A percentile compares a stretch with the other conserved stretches of the same genome.
phyloP scores from a whole-genome alignment of 1,284 basidiomycete genomes.

The Sphagnurus paluster region DNA sequence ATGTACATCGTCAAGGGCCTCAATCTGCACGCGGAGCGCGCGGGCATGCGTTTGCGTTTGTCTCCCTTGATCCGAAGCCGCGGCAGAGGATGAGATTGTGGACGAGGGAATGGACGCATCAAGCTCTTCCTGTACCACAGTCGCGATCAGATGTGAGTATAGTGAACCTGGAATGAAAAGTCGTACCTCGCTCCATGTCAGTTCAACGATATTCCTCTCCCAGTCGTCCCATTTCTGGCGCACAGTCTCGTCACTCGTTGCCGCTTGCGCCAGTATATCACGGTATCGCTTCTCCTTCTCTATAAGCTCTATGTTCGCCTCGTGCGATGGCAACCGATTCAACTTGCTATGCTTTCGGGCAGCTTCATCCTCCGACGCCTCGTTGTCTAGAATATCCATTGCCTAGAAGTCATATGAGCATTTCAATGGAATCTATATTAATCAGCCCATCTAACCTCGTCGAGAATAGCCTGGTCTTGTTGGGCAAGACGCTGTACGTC shows the following conservation, averaged over 20 bases:
- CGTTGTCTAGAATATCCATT: slow-evolving; percentile 85
- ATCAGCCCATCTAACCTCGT: slow-evolving; percentile 61
- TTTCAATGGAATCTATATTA: too few species aligned
- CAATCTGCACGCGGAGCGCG: slow-evolving; percentile 74
- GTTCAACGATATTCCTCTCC: slow-evolving; percentile 70
- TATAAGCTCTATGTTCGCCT: slow-evolving; percentile 76
- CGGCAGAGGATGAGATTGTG: slow-evolving; percentile 40
- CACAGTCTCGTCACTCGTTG: slow-evolving; percentile 74
- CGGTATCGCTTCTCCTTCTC: slow-evolving; percentile 74
- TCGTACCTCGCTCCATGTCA: slow-evolving; percentile 74
- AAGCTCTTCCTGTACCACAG: slow-evolving; percentile 63
- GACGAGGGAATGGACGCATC: slow-evolving; percentile 70
- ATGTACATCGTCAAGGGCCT: slow-evolving; percentile 78
- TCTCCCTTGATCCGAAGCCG: slow-evolving; percentile 35
- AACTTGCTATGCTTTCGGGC: slow-evolving; percentile 50
- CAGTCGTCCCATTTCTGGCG: slow-evolving; percentile 86
- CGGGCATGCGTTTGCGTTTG: slow-evolving; percentile 67
- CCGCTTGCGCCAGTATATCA: slow-evolving; percentile 71
- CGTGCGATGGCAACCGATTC: slow-evolving; percentile 66
- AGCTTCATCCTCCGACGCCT: slow-evolving; percentile 85
- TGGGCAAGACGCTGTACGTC: slow-evolving; percentile 72
- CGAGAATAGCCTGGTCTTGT: slow-evolving; percentile 64
- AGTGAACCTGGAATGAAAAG: neutral
- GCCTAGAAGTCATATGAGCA: too few species aligned
- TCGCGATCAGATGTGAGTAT: too few species aligned